Evolutionary conservation across 805 yeast genomes (phyloP), one percentile per base, ranked within the genome.

Genomic region (Candida pini): DNA sequence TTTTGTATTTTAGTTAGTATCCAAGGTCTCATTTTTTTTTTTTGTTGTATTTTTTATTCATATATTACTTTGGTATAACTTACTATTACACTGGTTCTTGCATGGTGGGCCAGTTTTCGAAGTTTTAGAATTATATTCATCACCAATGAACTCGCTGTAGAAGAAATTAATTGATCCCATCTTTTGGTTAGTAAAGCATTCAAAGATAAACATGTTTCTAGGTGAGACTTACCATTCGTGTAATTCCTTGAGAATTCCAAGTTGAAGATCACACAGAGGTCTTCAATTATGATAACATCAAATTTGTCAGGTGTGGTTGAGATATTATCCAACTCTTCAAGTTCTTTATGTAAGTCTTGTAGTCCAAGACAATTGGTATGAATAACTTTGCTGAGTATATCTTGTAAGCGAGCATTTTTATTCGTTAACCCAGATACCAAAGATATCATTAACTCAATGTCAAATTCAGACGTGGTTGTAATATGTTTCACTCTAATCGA

Each of bases 201-300:
- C n/a, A n/a, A n/a, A n/a, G n/a, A n/a, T n/a, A n/a, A n/a, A n/a
- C n/a, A n/a, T n/a, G n/a, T n/a, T n/a, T n/a, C n/a, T n/a, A n/a
- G n/a, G n/a, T 23, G 4, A 9, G 8, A 49, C 59, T 34, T 41
- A 53, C 60, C 58, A 13, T 33, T 16, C 1, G 41, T 38, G 30
- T 46, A 46, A 30, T 48, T 41, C 20, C 47, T 50, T 29, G 40
- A 48, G 21, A 41, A 40, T 21, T 47, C 53, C 6, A 49, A 18
- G 30, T 54, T 53, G 35, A 56, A 53, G n/a, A 49, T 32, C 16
- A 44, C 53, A 14, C 43, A 43, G 6, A 58, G 30, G 28, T 58
- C 61, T 36, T 56, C 57, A 12, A 58, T 38, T 3, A 58, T 47
- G 10, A 54, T 19, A 12, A 48, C 28, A 17, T 42, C 40, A 23